Evolutionary conservation across 2,329 filamentous ascomycete species (phyloP), one percentile per base, ranked within the genome.

Genomic region (Sporothrix curviconia): DNA sequence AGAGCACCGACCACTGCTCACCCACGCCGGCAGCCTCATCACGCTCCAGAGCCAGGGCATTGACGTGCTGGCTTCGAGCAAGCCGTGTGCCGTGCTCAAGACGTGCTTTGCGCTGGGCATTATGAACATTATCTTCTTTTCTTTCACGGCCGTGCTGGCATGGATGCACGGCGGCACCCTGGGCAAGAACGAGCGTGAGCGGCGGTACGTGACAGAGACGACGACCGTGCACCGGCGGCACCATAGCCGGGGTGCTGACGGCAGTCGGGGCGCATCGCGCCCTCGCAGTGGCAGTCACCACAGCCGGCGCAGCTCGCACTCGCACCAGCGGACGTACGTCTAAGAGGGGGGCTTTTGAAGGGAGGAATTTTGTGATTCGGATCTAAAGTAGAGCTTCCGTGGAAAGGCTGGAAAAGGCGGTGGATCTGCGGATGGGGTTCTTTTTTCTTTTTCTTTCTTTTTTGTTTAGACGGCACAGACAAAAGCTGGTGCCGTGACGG

Each of bases 61-160:
- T 59, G 71, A 78, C 42, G 67, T 85, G 7, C 22, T 51, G 40
- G 71, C 79, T 55, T 71, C 85, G 37, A 79, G 89, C 71, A 92
- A 92, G 78, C 83, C 84, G 5, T 97, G 92, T 74, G 82, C 87
- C 51, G 94, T 96, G 90, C 82, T 96, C 67, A 97, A 96, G 81
- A 87, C 92, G 1, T 81, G 78, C 64, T 97, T 90, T 73, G 92
- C 90, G 3, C 85, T 96, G 64, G 90, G 83, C 50, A 96, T 97
- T 70, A 95, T 96, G 80, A 89, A 94, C 70, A 76, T 78, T 63
- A 75, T 94, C 62, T 86, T 92, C 69, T 96, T 95, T 74, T 85
- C 87, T 70, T 76, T 87, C 67, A 94, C 90, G 3, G 81, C 83
- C 53, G 72, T 92, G 28, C 76, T 94, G 43, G 90, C 91, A 25